Base-by-base conservation (phyloP, 495 filamentous ascomycete genomes). In the Aspergillus incahuasiensis region DNA sequence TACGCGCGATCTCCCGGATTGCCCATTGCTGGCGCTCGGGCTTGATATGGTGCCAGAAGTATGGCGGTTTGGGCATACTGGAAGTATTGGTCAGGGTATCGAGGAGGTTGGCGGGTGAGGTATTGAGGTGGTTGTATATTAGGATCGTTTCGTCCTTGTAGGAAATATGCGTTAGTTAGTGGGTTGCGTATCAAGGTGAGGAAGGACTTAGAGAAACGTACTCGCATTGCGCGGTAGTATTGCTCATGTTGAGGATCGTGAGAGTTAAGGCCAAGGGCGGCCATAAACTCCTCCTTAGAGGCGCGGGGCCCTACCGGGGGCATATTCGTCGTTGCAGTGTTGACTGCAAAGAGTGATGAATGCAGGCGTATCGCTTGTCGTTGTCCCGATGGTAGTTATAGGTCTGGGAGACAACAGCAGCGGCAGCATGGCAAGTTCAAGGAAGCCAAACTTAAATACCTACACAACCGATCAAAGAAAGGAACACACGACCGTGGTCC, bases 241-340 rank as follows among this genome's bases (percentile, higher is more conserved):
- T 71, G 70, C 48, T 77, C 72, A 57, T 75, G 67, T 39, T 74
- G 69, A 5, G 67, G 63, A 51, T 74, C 66, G 7, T 72, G 68
- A 7, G 73, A 64, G 48, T 68, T 70, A 9, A 77, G 60, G 32
- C 70, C 69, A 22, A 77, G 55, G 6, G 73, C 71, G 11, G 64
- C 63, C 70, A 77, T 74, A 52, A 77, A 77, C 52, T 77, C 73
- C 47, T 75, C 73, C 51, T 77, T 77, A 24, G 73, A 73, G 52
- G 70, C 74, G 56, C 74, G 70, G n/a, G 73, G 73, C 5, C 72
- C 72, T 46, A 75, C 73, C 8, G 69, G 52, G 38, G 63, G 54
- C 62, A 66, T 74, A 44, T 46, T 22, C 19, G 18, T 51, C n/a
- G 15, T 21, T 35, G 1, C 11, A 11, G 6, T 9, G 35, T 6